Conservation (phyloP, 495 filamentous ascomycete genomes). For the Parathielavia appendiculata region DNA sequence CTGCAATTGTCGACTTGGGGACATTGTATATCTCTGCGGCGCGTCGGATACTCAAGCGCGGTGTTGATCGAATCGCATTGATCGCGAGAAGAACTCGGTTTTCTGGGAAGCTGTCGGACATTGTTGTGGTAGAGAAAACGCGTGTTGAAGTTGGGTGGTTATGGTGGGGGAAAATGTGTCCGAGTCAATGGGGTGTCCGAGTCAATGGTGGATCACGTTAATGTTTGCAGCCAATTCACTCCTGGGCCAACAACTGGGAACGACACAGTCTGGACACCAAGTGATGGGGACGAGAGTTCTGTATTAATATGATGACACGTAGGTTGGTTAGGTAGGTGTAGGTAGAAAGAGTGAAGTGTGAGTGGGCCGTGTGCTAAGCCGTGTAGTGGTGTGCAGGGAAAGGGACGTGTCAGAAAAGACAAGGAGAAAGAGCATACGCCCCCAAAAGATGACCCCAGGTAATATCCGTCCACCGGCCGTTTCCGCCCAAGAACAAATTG, state of each 20-base stretch:
- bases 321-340: neutral
- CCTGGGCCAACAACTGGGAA: neutral
- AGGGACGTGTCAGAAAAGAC: neutral
- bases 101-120: too few species aligned
- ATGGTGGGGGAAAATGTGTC: too few species aligned
- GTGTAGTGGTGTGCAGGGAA: slow-evolving; percentile 1
- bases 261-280: neutral
- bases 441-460: slow-evolving; percentile 5
- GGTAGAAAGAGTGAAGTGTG: slow-evolving; percentile 5
- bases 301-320: slow-evolving; percentile 5
- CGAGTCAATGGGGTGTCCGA: too few species aligned
- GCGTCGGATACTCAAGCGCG: too few species aligned
- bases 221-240: neutral
- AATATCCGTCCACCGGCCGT: slow-evolving; percentile 1
- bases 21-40: too few species aligned
- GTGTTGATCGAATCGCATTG: too few species aligned
- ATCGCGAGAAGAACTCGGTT: too few species aligned
- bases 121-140: too few species aligned
- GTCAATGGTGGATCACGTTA: too few species aligned
- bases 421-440: slow-evolving; percentile 3
- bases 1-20: too few species aligned
- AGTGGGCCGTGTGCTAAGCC: neutral
- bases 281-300: neutral
- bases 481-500: neutral
- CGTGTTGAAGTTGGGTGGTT: too few species aligned